Percentiles rank a stretch among this genome's conserved stretches.
phyloP scores from a whole-genome alignment of 176 grass and related monocot species.

The Ensete ventricosum region DNA sequence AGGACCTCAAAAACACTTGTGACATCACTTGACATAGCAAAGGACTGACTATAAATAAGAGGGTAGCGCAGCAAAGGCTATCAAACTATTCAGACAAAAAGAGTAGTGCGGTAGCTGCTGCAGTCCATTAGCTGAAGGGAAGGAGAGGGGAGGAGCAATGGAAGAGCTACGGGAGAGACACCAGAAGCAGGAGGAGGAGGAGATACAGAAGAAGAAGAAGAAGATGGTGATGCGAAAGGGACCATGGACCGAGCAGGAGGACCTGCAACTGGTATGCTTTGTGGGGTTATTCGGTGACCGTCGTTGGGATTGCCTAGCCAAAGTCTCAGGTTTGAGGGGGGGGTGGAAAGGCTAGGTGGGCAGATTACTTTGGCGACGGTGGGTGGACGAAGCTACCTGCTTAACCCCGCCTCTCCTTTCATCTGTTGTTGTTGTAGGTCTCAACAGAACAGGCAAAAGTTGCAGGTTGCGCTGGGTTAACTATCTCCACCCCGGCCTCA shows the following conservation, averaged over 20 bases:
- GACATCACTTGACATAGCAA: neutral
- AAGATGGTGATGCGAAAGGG: constrained; percentile 42
- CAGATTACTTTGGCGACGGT: neutral
- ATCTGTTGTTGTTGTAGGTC: constrained; percentile 36
- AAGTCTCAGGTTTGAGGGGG: constrained; percentile 99
- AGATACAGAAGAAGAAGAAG: neutral
- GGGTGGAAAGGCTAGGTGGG: constrained; percentile 19
- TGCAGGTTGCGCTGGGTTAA: constrained; percentile 88
- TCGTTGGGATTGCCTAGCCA: constrained; percentile 97
- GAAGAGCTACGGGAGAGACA: neutral
- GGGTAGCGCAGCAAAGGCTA: neutral
- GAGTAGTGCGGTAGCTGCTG: neutral
- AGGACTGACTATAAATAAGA: neutral
- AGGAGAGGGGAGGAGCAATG: neutral
- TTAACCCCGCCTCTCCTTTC: constrained; percentile 1
- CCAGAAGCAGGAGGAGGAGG: neutral
- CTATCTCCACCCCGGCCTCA: constrained; percentile 82
- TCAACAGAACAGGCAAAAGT: constrained; percentile 82
- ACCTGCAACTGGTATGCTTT: constrained; percentile 99
- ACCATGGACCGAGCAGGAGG: constrained; percentile 87
- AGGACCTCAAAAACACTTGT: neutral
- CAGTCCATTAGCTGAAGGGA: neutral
- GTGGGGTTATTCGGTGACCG: constrained; percentile 97
- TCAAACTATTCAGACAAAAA: neutral
- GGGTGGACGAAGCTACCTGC: neutral